Evolutionary conservation across 2,329 filamentous ascomycete genomes (phyloP).

Genomic region (Aspergillus neotritici): DNA sequence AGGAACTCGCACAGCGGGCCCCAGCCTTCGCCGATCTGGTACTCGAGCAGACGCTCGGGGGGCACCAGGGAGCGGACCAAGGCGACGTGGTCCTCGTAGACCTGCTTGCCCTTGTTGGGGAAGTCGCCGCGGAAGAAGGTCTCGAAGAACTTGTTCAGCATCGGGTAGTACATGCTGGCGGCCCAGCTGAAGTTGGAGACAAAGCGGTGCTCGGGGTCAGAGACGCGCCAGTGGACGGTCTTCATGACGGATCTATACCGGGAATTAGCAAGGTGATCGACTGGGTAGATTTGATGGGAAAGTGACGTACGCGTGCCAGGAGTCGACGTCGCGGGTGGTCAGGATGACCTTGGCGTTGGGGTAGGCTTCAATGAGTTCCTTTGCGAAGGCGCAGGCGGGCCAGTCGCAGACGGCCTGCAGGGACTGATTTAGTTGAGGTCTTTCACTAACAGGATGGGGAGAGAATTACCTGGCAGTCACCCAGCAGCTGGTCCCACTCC

Average conservation of each 20-base stretch:
- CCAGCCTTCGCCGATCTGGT: slow-evolving; percentile 51
- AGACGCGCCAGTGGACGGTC: slow-evolving; percentile 63
- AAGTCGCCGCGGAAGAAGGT: slow-evolving; percentile 65
- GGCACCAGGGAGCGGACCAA: slow-evolving; percentile 47
- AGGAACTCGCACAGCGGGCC: slow-evolving; percentile 52
- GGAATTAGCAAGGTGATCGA: background rate
- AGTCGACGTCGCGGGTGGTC: slow-evolving; percentile 60
- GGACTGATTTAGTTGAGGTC: background rate
- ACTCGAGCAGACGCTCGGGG: slow-evolving; percentile 49
- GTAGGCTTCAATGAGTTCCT: slow-evolving; percentile 65
- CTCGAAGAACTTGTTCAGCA: slow-evolving; percentile 65
- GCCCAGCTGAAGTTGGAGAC: slow-evolving; percentile 58
- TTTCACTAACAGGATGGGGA: too few species aligned
- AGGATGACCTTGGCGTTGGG: slow-evolving; percentile 67
- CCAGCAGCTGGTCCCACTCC: slow-evolving; percentile 65
- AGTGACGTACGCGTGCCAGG: slow-evolving; percentile 50
- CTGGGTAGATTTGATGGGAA: too few species aligned
- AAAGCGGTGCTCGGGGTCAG: slow-evolving; percentile 55
- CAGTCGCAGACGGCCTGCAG: slow-evolving; percentile 60
- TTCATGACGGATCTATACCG: slow-evolving; percentile 52
- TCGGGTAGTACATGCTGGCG: slow-evolving; percentile 62
- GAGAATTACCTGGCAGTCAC: slow-evolving; percentile 48
- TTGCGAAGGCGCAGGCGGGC: slow-evolving; percentile 62
- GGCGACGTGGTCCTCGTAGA: slow-evolving; percentile 54
- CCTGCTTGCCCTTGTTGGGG: slow-evolving; percentile 57